phyloP scores from a whole-genome alignment of 1,139 yeast species.

The Zygosaccharomyces pseudobailii region DNA sequence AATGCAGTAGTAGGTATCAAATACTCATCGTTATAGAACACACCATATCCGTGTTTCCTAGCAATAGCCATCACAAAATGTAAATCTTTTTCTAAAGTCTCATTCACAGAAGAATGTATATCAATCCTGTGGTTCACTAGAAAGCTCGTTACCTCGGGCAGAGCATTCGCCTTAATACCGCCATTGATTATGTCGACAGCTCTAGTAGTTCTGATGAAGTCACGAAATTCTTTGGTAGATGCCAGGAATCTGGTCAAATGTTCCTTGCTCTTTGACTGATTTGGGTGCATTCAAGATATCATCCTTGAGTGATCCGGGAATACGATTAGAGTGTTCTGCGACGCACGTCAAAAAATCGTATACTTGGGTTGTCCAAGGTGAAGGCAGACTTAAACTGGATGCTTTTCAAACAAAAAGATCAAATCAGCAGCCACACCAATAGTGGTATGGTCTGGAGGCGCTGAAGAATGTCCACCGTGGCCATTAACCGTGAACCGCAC shows the following conservation, averaged over 20 bases:
- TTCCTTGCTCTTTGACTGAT: slow-evolving; percentile 15
- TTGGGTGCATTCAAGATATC: slow-evolving; percentile 24
- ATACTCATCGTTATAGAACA: slow-evolving; percentile 31
- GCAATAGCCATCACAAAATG: slow-evolving; percentile 43
- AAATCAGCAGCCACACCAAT: slow-evolving; percentile 63
- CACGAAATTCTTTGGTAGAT: slow-evolving; percentile 32
- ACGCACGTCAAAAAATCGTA: slow-evolving; percentile 41
- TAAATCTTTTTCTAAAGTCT: slow-evolving; percentile 41
- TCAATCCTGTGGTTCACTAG: slow-evolving; percentile 53
- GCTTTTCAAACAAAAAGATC: slow-evolving; percentile 45
- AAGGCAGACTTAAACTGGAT: slow-evolving; percentile 45
- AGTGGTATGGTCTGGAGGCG: slow-evolving; percentile 71
- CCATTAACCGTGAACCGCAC: slow-evolving; percentile 45
- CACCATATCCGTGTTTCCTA: slow-evolving; percentile 44
- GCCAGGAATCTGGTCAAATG: slow-evolving; percentile 29
- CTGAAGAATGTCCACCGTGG: slow-evolving; percentile 69
- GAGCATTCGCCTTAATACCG: slow-evolving; percentile 63
- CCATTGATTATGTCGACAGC: slow-evolving; percentile 57
- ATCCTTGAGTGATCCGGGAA: slow-evolving; percentile 20
- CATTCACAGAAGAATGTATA: slow-evolving; percentile 43
- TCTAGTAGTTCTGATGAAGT: slow-evolving; percentile 51
- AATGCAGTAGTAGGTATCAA: slow-evolving; percentile 24
- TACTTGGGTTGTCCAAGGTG: slow-evolving; percentile 45
- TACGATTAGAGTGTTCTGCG: slow-evolving; percentile 37
- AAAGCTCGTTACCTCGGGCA: slow-evolving; percentile 62